These are phyloP conservation scores for Talaromyces atroroseus DNA, from an alignment of 2,329 filamentous ascomycete genomes.

Conservation along the genomic window DNA sequence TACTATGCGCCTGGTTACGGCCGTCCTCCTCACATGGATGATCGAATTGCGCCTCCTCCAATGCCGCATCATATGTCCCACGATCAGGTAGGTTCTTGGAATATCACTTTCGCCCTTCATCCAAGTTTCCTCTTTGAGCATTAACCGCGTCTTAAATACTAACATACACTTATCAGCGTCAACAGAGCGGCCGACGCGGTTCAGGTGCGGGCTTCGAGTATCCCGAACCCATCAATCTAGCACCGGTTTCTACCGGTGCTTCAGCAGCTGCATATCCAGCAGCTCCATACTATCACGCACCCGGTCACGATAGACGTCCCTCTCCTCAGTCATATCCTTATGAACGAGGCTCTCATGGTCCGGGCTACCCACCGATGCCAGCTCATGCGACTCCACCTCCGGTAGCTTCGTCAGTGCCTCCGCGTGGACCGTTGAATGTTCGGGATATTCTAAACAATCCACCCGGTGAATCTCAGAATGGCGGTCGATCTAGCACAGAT, in stretches of 20 bases:
- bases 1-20: slow-evolving; percentile 34
- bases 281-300: slow-evolving; percentile 33
- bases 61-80: slow-evolving; percentile 36
- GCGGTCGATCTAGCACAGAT: slow-evolving; percentile 41
- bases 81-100: slow-evolving; percentile 43
- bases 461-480: slow-evolving; percentile 29
- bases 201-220: slow-evolving; percentile 43
- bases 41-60: slow-evolving; percentile 24
- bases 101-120: slow-evolving; percentile 1
- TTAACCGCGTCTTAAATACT: neutral
- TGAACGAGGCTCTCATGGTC: slow-evolving; percentile 28
- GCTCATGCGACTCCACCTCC: slow-evolving; percentile 35
- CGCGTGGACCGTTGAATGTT: slow-evolving; percentile 43
- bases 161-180: slow-evolving; percentile 6
- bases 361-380: slow-evolving; percentile 35
- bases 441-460: slow-evolving; percentile 42
- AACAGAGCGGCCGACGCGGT: slow-evolving; percentile 37
- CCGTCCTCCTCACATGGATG: slow-evolving; percentile 24
- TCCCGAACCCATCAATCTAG: slow-evolving; percentile 43
- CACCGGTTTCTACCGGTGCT: slow-evolving; percentile 42
- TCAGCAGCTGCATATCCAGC: slow-evolving; percentile 40
- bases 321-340: slow-evolving; percentile 44
- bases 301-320: slow-evolving; percentile 36
- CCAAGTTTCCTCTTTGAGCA: neutral
- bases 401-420: slow-evolving; percentile 29